phyloP scores from a whole-genome alignment of 345 rosid species.

The Cardiospermum halicacabum region DNA sequence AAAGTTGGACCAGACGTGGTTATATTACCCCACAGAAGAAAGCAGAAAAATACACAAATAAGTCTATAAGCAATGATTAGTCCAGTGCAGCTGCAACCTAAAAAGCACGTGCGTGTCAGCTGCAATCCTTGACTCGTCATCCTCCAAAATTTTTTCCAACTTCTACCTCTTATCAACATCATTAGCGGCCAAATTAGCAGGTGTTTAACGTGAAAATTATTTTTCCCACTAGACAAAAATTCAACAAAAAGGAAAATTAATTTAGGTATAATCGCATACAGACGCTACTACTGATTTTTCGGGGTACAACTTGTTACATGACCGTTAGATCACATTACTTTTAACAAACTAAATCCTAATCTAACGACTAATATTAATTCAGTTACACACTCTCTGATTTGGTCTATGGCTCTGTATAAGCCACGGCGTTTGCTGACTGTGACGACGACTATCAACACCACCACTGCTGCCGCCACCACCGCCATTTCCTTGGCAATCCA shows the following conservation, averaged over 20 bases:
- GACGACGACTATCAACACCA: too few species aligned
- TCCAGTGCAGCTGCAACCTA: neutral
- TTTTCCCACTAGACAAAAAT: too few species aligned
- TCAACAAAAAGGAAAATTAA: too few species aligned
- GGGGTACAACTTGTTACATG: neutral
- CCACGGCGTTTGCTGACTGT: slow-evolving; percentile 38
- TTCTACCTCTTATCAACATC: neutral
- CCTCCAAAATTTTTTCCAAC: neutral
- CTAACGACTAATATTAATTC: neutral
- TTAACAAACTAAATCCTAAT: neutral
- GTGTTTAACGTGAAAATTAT: too few species aligned
- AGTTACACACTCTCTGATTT: slow-evolving; percentile 50
- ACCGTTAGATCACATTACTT: neutral
- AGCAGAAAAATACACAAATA: neutral
- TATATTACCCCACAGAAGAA: neutral
- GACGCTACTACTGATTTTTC: neutral
- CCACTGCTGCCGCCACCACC: too few species aligned
- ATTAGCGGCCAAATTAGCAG: too few species aligned
- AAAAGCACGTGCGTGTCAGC: neutral
- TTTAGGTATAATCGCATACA: too few species aligned
- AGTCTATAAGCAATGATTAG: neutral
- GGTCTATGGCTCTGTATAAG: slow-evolving; percentile 27
- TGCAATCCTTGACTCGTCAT: neutral
- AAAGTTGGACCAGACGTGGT: neutral
- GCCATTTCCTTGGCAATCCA: slow-evolving; percentile 24